phyloP scores from a whole-genome alignment of 208 protist species.

The Crithidia acanthocephali region DNA sequence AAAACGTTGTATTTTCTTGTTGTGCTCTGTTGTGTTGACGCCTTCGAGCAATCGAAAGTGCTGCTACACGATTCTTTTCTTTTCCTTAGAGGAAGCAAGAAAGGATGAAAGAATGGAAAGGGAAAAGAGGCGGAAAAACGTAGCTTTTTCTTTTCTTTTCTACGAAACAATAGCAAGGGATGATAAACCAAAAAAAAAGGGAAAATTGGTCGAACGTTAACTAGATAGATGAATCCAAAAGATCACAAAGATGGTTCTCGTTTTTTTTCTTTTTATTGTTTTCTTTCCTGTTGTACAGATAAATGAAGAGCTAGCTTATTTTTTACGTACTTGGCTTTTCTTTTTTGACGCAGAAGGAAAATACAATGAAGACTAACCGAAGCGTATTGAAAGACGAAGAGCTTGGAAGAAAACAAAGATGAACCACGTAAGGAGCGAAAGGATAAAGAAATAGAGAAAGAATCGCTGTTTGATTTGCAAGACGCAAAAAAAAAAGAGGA shows the following conservation, averaged over 20 bases:
- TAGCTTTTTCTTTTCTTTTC: conserved; percentile 12
- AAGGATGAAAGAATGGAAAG: not conserved
- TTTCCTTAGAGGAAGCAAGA: not conserved
- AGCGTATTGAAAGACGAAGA: too few relatives aligned
- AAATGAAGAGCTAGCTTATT: too few relatives aligned
- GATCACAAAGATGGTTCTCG: conserved; percentile 1
- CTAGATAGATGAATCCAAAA: not conserved
- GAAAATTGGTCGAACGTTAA: conserved; percentile 2
- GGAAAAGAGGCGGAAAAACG: too few relatives aligned
- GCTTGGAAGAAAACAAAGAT: not conserved
- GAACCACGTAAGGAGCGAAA: not conserved
- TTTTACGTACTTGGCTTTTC: too few relatives aligned
- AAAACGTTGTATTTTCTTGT: too few relatives aligned
- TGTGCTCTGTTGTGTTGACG: too few relatives aligned
- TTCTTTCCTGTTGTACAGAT: not conserved
- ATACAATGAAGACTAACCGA: too few relatives aligned
- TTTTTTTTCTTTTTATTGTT: not conserved
- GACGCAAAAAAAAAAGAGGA: not conserved
- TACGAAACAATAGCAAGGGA: not conserved
- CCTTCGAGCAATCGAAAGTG: too few relatives aligned
- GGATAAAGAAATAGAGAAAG: not conserved
- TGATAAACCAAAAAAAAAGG: conserved; percentile 14
- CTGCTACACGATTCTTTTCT: not conserved
- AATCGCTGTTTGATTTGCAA: not conserved
- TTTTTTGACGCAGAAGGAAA: too few relatives aligned